phyloP scores from a whole-genome alignment of 1,284 basidiomycete species.

The Anthracocystis panici-leucophaei region DNA sequence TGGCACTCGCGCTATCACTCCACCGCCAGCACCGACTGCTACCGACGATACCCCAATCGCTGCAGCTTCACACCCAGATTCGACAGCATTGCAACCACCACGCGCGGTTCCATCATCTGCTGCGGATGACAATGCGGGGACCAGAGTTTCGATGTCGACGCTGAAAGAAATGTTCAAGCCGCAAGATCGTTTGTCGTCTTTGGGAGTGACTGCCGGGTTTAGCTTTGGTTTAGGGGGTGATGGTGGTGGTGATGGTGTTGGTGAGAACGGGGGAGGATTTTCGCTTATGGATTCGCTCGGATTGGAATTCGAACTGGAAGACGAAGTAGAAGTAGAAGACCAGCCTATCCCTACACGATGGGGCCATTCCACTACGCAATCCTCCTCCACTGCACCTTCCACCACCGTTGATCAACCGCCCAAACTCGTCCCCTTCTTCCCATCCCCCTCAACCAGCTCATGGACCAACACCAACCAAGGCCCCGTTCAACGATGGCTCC shows the following conservation, averaged over 20 bases:
- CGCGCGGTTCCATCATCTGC: not conserved
- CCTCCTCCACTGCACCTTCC: not conserved
- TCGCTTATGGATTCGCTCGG: conserved; percentile 61
- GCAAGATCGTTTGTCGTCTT: conserved; percentile 31
- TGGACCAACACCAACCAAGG: conserved; percentile 29
- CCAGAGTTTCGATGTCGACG: conserved; percentile 43
- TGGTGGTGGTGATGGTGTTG: conserved; percentile 6
- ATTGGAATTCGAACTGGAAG: conserved; percentile 54
- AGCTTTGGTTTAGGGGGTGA: conserved; percentile 21
- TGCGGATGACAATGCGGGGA: conserved; percentile 2
- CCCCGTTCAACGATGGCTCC: conserved; percentile 38
- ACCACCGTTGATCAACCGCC: conserved; percentile 5
- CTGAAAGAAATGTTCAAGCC: conserved; percentile 67
- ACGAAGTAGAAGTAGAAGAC: conserved; percentile 21
- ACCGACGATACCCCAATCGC: not conserved
- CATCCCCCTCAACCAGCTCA: conserved; percentile 10
- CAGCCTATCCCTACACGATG: not conserved
- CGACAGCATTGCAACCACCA: not conserved
- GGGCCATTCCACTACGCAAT: conserved; percentile 6
- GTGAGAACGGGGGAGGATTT: conserved; percentile 39
- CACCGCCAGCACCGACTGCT: not conserved
- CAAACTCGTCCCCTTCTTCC: conserved; percentile 19
- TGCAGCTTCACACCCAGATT: not conserved
- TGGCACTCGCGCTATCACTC: conserved; percentile 11
- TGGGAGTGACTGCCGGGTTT: conserved; percentile 21